Base-by-base conservation (phyloP, 108 stramenopile species). In the Discostella stelligeroides region DNA sequence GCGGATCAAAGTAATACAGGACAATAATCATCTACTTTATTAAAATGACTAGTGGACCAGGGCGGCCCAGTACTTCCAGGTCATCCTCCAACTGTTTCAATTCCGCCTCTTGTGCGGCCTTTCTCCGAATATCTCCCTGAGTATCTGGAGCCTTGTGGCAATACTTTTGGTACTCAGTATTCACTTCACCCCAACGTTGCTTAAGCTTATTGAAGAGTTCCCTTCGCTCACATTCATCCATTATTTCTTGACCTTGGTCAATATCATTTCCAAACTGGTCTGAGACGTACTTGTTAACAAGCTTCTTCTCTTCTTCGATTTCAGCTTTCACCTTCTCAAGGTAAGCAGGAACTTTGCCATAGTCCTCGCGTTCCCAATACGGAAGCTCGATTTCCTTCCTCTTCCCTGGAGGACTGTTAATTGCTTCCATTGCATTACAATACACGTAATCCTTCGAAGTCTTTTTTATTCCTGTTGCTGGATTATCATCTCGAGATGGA, bases 321-420 rank as follows among this genome's bases (percentile, higher is more conserved):
- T 90, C 85, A 25, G 64, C 82, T 73, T 92, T 86, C 12, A 92
- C 84, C 21, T 81, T 80, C 15, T 47, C 42, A 37, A 95, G 78
- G 63, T 92, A 95, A 11, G 82, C 67, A 11, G 94, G 94, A 8
- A 92, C 86, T 69, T 87, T 92, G 56, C 90, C 94, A 42, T 85
- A 95, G 34, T 91, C 91, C 43, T 88, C 90, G 58, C 90, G 88
- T 13, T 50, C 41, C 29, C 73, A 68, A 73, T 88, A 90, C 63
- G 86, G 73, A 7, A 75, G 30, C 41, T 83, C 70, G 0, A 63
- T 69, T 4, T 53, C 60, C 37, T 69, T 63, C 13, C 30, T 56
- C 47, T 79, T 75, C 79, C 79, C 73, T 12, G 85, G 82, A 24
- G 64, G 73, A 47, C 83, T 65, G 7, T 86, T 75, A 50, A 95